Base-by-base conservation (phyloP, 805 yeast species). In the Candida fluviatilis region DNA sequence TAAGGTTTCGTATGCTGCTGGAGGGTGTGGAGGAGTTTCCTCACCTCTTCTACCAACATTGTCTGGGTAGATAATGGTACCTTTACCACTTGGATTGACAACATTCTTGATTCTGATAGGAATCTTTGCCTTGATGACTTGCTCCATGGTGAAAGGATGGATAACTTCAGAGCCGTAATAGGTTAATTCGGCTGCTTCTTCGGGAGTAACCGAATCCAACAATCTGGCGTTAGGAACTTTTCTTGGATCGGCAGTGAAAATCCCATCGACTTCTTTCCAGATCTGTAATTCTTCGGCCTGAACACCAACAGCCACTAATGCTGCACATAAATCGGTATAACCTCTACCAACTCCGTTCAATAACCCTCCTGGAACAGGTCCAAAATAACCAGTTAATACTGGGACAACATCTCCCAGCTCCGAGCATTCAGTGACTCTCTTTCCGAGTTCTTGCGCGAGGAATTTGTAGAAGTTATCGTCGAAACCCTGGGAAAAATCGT, bases 221-320 rank as follows among this genome's bases (percentile, higher is more conserved):
- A 91, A 69, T 50, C 95, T 74, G 3, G 99, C 99, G 39, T 78
- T 80, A 26, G 89, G 83, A 19, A 93, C 98, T 53, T 93, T 93
- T 44, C 99, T 74, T 29, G 99, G 99, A 59, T 93, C 99, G 2
- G 99, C 99, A 0, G 98, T 90, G 69, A 93, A 93, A 28, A 93
- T 93, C 52, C 99, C 99, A 59, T 93, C 99, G 37, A 93, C 99
- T 68, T 93, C 99, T 54, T 93, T 93, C 99, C 99, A 93, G 35
- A 93, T 87, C 66, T 93, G 99, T 45, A 93, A 72, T 64, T 93
- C 99, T 32, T 88, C 95, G 4, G 98, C 97, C 45, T 74, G 78
- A 35, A 84, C 64, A 1, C 97, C 99, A 19, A 93, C 98, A 0
- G 99, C 96, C 28, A 89, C 76, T 54, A 93, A 73, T 1, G 98